Evolutionary conservation across 192 early-diverging fungal genomes (phyloP), one percentile per base, ranked within the genome.

Genomic region (Coemansia sp.): DNA sequence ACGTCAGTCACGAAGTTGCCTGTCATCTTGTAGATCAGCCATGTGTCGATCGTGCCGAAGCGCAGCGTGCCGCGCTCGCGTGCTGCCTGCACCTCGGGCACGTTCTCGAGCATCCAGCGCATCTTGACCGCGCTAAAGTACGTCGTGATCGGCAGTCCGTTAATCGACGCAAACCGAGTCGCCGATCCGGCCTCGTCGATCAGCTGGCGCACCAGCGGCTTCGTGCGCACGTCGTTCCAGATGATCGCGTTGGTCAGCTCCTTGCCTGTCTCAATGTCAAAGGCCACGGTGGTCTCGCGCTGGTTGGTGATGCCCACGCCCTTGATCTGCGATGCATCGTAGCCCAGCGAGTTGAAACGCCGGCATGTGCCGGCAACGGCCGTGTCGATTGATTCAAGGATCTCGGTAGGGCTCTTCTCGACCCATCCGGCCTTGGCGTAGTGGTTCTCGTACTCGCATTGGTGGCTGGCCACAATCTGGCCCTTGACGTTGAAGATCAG

Each of bases 71-170:
- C 87, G 14, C 88, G 78, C 36, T 91, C 85, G 55, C 92, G 85
- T 31, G 92, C 92, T 31, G 83, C 75, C 73, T 87, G 81, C 31
- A 95, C 91, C 34, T 64, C 81, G 2, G 82, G 59, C 17, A 88
- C 85, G 69, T 97, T 89, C 62, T 97, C 90, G 42, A 97, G 74
- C 81, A 97, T 82, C 95, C 95, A 97, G 44, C 88, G 85, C 52
- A 97, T 74, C 83, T 97, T 97, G 48, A 95, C 88, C 0, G 88
- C 95, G 61, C 87, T 89, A 68, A 97, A 97, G 73, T 95, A 97
- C 5, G 94, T 95, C 4, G 94, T 88, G 46, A 97, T 72, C 9
- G 93, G 95, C 23, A 95, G 81, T 8, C 95, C 95, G 77, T 92
- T 94, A 28, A 85, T 83, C 3, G 84, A 54, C 44, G 82, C 72